Base-by-base conservation (phyloP, 176 grass and related monocot species). In the Panicum miliaceum region DNA sequence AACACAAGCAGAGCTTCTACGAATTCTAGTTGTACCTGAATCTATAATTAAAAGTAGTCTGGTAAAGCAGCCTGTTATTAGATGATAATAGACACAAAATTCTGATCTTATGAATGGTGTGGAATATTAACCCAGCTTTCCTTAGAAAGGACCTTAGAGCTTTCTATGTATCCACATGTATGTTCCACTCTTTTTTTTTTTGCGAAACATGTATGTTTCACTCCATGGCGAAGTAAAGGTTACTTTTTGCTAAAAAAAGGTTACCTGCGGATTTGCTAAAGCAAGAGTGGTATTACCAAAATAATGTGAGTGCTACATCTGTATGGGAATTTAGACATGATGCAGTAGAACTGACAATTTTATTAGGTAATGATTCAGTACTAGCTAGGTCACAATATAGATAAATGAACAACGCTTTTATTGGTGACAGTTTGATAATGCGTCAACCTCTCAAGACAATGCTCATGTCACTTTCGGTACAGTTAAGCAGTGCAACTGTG, bases 391-490 rank as follows among this genome's bases (percentile, higher is more conserved):
- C 63, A 47, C 47, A 34, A 68, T 68, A 26, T 16, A 32, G 25
- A 38, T 36, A 38, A 3, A 52, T 14, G 34, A 81, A 56, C 79
- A 68, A 15, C 9, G 64, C 64, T 69, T 81, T 69, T 40, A 81
- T 68, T 54, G 64, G 25, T 54, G 48, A 53, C 48, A 68, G 47
- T 56, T 69, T 41, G 64, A 68, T 69, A 68, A 68, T 41, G 32
- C 34, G 23, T 81, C 47, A 68, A 37, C 2, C 19, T 37, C 10
- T 40, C 20, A 60, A 8, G 6, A 15, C 36, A 2, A 8, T 42
- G 74, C 12, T 54, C 32, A 10, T 18, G 82, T 76, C 69, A 43
- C 61, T 89, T 75, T 89, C 76, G 68, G 69, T 42, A 81, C 87
- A 61, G 82, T 42, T 89, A 18, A 0, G 60, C 64, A 35, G 85